Evolutionary conservation across 2,329 filamentous ascomycete genomes (phyloP).

Genomic region (Phaeophleospora eucalypticola): DNA sequence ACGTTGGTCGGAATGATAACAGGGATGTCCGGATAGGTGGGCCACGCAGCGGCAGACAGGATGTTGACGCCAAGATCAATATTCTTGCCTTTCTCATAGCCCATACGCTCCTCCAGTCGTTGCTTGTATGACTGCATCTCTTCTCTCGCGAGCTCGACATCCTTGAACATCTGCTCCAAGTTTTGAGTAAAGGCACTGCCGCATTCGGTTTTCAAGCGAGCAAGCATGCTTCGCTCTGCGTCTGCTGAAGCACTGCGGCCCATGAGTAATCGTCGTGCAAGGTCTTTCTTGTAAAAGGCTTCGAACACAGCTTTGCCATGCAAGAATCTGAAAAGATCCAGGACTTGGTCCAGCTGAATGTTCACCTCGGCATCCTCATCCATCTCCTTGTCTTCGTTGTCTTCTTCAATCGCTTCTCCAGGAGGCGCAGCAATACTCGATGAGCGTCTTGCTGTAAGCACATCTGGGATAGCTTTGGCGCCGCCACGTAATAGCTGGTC

Average conservation of each 20-base stretch:
- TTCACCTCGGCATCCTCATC: slow-evolving; percentile 93
- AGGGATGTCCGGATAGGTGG: slow-evolving; percentile 74
- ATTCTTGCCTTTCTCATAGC: slow-evolving; percentile 46
- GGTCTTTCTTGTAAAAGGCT: slow-evolving; percentile 97
- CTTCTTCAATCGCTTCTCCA: slow-evolving; percentile 58
- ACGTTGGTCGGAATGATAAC: slow-evolving; percentile 74
- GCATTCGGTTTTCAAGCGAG: slow-evolving; percentile 87
- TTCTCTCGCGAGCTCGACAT: slow-evolving; percentile 87
- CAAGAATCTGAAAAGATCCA: slow-evolving; percentile 95
- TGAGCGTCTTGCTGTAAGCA: slow-evolving; percentile 53
- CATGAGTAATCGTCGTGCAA: slow-evolving; percentile 86
- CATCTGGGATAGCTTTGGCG: slow-evolving; percentile 72
- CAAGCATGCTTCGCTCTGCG: slow-evolving; percentile 91
- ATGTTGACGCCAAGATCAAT: slow-evolving; percentile 83
- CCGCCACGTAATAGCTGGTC: slow-evolving; percentile 85
- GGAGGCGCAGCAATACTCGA: slow-evolving; percentile 24
- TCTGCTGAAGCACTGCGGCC: slow-evolving; percentile 88
- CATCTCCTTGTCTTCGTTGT: slow-evolving; percentile 58
- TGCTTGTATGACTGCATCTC: slow-evolving; percentile 87
- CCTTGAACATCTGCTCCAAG: slow-evolving; percentile 98
- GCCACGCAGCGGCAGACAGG: slow-evolving; percentile 89
- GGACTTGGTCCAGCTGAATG: slow-evolving; percentile 81
- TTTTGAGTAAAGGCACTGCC: slow-evolving; percentile 94
- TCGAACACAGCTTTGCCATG: slow-evolving; percentile 97
- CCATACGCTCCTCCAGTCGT: slow-evolving; percentile 54